Evolutionary conservation across 2,329 filamentous ascomycete genomes (phyloP).

Genomic region (Hirsutella rhossiliensis): DNA sequence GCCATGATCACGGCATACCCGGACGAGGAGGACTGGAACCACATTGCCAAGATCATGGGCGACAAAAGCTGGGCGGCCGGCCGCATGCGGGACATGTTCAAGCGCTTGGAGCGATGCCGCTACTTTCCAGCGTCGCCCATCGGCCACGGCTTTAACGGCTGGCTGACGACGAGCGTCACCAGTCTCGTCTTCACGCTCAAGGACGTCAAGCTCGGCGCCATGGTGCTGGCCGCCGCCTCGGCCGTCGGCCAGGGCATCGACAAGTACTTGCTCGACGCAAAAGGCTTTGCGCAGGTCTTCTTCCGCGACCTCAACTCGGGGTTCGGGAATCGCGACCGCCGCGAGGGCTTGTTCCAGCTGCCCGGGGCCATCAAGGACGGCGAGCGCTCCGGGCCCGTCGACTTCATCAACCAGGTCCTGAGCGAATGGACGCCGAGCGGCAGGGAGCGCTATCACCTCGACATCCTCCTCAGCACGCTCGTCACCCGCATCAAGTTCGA

Average conservation of each 20-base stretch:
- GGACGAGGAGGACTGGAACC: conserved; percentile 44
- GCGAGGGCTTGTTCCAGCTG: conserved; percentile 28
- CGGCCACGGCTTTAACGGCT: conserved; percentile 47
- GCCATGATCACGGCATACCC: conserved; percentile 48
- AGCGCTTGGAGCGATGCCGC: conserved; percentile 41
- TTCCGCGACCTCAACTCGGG: conserved; percentile 41
- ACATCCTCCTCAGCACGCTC: conserved; percentile 11
- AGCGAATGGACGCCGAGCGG: conserved; percentile 9
- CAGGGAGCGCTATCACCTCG: conserved; percentile 6
- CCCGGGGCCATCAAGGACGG: conserved; percentile 30
- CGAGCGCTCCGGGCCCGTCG: conserved; percentile 33
- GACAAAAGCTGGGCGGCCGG: conserved; percentile 44
- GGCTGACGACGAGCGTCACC: conserved; percentile 39
- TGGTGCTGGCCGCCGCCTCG: conserved; percentile 11
- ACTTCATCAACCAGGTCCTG: conserved; percentile 28
- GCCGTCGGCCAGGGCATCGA: conserved; percentile 16
- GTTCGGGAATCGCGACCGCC: conserved; percentile 27
- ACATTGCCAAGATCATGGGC: conserved; percentile 45
- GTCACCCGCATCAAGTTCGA: conserved; percentile 24
- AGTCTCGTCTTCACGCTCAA: conserved; percentile 36
- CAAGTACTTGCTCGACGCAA: conserved; percentile 4
- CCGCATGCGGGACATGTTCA: conserved; percentile 49
- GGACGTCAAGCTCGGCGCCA: conserved; percentile 36
- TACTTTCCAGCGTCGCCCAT: conserved; percentile 21
- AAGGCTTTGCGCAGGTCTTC: conserved; percentile 22